These are phyloP conservation scores for Solanum hybrid DNA, from an alignment of 305 asterid genomes.

Conservation along the genomic window DNA sequence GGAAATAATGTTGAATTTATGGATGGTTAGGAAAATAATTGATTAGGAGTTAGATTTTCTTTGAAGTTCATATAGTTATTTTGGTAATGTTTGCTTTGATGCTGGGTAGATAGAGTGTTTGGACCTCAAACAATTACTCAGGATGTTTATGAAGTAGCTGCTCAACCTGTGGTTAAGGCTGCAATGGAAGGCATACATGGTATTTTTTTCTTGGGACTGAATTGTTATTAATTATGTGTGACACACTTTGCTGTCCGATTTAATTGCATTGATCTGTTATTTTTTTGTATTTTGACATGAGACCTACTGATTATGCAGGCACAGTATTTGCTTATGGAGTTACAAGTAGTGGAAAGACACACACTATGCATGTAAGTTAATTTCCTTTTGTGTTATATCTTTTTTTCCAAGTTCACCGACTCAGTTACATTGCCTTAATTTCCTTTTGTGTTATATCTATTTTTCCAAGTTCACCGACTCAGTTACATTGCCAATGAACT, in stretches of 20 bases:
- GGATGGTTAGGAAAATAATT: background rate
- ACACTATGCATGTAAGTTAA: slow-evolving; percentile 94
- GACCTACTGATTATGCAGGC: slow-evolving; percentile 44
- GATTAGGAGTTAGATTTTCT: background rate
- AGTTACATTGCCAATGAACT: background rate
- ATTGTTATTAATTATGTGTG: background rate
- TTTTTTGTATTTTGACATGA: slow-evolving; percentile 2
- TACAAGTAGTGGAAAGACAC: slow-evolving; percentile 99
- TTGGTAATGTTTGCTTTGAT: slow-evolving; percentile 2
- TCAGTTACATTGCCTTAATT: background rate
- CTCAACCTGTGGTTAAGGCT: slow-evolving; percentile 86
- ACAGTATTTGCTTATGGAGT: slow-evolving; percentile 99
- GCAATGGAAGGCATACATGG: slow-evolving; percentile 99
- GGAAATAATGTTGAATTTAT: background rate
- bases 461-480: background rate
- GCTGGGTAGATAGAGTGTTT: slow-evolving; percentile 76
- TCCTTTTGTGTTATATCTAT: background rate
- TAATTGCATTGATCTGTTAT: background rate
- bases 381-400: background rate
- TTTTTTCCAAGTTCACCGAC: background rate
- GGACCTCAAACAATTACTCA: slow-evolving; percentile 68
- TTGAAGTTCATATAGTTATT: background rate
- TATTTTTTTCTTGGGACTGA: slow-evolving; percentile 4
- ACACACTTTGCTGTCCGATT: background rate
- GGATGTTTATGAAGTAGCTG: slow-evolving; percentile 97